Evolutionary conservation across 1,139 yeast genomes (phyloP).

Genomic region (Geotrichum aggregatum): DNA sequence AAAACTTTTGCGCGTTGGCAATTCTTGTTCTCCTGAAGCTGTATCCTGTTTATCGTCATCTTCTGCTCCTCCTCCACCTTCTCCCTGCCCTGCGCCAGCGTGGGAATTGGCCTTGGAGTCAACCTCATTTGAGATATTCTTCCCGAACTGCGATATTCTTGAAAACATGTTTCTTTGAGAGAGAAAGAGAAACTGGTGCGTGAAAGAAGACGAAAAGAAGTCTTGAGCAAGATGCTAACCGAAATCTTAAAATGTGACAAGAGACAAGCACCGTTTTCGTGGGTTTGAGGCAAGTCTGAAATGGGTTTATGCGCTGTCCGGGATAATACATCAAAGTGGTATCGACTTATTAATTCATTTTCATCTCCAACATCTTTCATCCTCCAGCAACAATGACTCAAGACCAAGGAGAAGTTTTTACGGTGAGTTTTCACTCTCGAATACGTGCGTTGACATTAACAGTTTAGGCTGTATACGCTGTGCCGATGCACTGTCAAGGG

Average conservation of each 20-base stretch:
- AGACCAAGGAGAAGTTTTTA: conserved; percentile 9
- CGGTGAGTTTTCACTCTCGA: not conserved
- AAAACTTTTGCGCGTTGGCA: no score
- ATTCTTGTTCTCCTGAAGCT: no score
- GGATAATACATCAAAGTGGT: not conserved
- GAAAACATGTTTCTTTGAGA: conserved; percentile 49
- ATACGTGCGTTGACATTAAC: not conserved
- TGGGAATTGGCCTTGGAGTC: conserved; percentile 34
- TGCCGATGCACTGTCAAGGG: conserved; percentile 67
- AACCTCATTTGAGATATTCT: conserved; percentile 62
- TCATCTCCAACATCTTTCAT: not conserved
- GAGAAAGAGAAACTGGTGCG: not conserved
- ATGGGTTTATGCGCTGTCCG: not conserved
- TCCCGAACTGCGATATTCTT: conserved; percentile 56
- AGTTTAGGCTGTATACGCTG: conserved; percentile 51
- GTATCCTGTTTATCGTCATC: not conserved
- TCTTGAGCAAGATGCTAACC: no score
- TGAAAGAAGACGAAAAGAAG: no score
- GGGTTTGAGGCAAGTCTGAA: not conserved
- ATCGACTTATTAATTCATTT: not conserved
- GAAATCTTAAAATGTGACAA: no score
- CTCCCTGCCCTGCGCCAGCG: not conserved
- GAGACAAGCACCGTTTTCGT: no score
- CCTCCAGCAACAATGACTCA: conserved; percentile 8
- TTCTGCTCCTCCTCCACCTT: not conserved